A percentile compares a stretch with the other conserved stretches of the same genome.
phyloP scores from a whole-genome alignment of 179 eudicot genomes.

The Drosera spatulata region DNA sequence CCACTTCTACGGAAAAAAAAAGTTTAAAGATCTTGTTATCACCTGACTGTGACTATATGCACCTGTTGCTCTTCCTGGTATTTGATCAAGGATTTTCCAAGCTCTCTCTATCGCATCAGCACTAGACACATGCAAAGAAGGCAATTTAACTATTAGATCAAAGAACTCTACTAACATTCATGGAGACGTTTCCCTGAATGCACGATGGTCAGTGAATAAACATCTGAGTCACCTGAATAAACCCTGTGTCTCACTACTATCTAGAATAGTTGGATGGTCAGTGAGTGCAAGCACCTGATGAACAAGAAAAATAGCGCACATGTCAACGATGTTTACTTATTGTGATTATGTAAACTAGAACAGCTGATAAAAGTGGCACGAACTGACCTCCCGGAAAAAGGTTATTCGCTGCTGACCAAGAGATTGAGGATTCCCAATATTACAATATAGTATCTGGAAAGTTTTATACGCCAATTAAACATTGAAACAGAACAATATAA shows the following conservation, averaged over 20 bases:
- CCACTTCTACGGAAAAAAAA: neutral
- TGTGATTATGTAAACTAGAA: too few relatives aligned
- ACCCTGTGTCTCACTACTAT: conserved; percentile 69
- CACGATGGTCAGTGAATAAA: neutral
- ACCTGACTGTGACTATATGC: conserved; percentile 98
- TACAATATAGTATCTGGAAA: conserved; percentile 79
- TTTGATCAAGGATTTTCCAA: conserved; percentile 72
- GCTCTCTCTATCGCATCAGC: conserved; percentile 87
- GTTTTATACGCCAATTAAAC: neutral
- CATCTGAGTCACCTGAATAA: conserved; percentile 64
- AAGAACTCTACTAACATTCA: neutral
- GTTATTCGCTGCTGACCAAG: conserved; percentile 90
- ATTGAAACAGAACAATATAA: neutral
- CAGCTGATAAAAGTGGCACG: neutral
- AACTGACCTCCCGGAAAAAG: conserved; percentile 81
- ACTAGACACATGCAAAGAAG: conserved; percentile 16
- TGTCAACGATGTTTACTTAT: neutral
- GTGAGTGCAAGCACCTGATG: conserved; percentile 81
- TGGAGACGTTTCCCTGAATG: neutral
- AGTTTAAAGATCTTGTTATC: neutral
- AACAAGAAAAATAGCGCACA: neutral
- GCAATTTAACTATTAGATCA: neutral
- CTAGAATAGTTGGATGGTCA: conserved; percentile 79
- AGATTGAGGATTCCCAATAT: conserved; percentile 96
- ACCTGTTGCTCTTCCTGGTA: conserved; percentile 94